Evolutionary conservation across 129 eudicot species (phyloP).

Genomic region (Pulicaria dysenterica): DNA sequence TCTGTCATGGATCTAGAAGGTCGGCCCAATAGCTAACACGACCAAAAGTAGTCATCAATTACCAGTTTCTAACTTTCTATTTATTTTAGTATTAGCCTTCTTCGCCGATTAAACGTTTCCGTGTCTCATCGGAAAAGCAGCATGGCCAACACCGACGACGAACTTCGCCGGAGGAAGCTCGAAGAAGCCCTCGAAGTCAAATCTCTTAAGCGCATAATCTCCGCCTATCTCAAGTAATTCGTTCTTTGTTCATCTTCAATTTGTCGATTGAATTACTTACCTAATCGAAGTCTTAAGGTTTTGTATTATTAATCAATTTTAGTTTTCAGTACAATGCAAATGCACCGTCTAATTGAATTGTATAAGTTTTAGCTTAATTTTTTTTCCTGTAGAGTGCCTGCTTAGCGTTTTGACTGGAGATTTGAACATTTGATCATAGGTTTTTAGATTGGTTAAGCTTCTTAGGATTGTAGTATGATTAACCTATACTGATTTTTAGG

Average conservation of each 20-base stretch:
- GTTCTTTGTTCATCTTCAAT: background rate
- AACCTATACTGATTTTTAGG: background rate
- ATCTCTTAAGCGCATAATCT: slow-evolving; percentile 86
- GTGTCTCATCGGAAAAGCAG: background rate
- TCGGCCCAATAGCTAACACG: background rate
- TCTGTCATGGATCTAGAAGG: too few species aligned
- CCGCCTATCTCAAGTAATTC: slow-evolving; percentile 83
- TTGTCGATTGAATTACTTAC: background rate
- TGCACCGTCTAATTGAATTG: slow-evolving; percentile 2
- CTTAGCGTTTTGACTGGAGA: background rate
- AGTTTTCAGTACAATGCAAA: background rate
- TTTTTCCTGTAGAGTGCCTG: background rate
- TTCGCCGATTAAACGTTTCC: slow-evolving; percentile 9
- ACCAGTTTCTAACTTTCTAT: slow-evolving; percentile 11
- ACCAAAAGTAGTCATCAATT: background rate
- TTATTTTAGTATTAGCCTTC: background rate
- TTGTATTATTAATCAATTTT: too few species aligned
- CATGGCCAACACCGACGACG: slow-evolving; percentile 46
- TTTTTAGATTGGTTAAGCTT: slow-evolving; percentile 10
- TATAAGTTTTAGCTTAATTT: background rate
- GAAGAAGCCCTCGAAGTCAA: slow-evolving; percentile 94
- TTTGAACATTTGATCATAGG: background rate
- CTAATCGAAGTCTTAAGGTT: background rate
- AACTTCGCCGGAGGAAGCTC: slow-evolving; percentile 58
- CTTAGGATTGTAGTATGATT: background rate